phyloP scores from a whole-genome alignment of 306 rosid species.

The Acmispon strigosus region DNA sequence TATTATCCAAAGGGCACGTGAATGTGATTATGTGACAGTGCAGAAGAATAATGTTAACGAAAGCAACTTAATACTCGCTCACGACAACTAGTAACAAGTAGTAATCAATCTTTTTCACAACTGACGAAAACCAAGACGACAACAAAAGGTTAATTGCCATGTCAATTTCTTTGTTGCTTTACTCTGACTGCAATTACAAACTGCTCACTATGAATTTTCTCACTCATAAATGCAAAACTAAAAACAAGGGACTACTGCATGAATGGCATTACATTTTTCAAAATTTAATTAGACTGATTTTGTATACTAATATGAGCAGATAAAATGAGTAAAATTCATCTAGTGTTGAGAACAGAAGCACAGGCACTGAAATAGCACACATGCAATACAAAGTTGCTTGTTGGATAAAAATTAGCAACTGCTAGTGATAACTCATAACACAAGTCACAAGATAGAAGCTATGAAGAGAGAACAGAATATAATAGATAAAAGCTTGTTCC shows the following conservation, averaged over 20 bases:
- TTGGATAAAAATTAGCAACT: neutral
- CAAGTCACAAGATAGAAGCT: neutral
- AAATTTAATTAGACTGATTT: neutral
- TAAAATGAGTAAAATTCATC: neutral
- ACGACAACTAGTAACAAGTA: neutral
- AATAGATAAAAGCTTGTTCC: neutral
- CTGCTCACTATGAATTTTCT: neutral
- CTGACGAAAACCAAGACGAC: neutral
- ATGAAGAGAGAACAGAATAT: neutral
- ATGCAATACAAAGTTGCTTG: neutral
- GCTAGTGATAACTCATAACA: neutral
- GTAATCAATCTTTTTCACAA: slow-evolving; percentile 4
- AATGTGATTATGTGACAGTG: neutral
- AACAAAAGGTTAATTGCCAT: neutral
- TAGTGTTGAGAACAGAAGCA: neutral
- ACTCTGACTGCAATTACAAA: neutral
- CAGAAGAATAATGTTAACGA: neutral
- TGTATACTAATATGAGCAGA: neutral
- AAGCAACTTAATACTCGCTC: neutral
- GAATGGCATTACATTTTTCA: neutral
- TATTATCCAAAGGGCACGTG: no score
- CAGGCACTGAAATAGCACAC: no score
- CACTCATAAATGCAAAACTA: neutral
- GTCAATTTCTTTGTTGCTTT: neutral
- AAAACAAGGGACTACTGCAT: neutral